Conservation (phyloP, 352 stramenopile species). For the Pythium scleroteichum region DNA sequence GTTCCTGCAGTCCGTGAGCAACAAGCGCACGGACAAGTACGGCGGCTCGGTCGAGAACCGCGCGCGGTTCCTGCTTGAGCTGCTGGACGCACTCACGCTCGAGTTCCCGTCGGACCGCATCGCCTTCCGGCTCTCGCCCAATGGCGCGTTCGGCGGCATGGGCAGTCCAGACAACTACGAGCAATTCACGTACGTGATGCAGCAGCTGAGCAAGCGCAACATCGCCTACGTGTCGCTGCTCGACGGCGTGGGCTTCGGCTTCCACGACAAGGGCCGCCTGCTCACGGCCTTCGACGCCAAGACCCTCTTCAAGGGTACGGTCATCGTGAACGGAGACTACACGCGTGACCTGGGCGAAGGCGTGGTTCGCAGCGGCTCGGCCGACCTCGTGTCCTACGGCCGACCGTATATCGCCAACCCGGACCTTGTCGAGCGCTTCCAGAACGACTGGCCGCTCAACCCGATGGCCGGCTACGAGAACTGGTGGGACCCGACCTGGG, state of each 20-base stretch:
- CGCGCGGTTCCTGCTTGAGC: constrained; percentile 25
- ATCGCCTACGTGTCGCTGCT: constrained; percentile 32
- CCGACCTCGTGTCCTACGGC: constrained; percentile 31
- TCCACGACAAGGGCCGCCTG: constrained; percentile 15
- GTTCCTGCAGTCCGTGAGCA: constrained; percentile 1
- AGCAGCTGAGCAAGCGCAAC: constrained; percentile 28
- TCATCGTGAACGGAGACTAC: constrained; percentile 34
- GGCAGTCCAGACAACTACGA: constrained; percentile 14
- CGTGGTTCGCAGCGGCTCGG: constrained; percentile 27
- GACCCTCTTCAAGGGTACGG: constrained; percentile 31
- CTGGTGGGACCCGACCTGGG: constrained; percentile 9
- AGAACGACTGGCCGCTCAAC: constrained; percentile 5
- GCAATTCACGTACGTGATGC: constrained; percentile 5
- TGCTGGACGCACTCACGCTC: constrained; percentile 41
- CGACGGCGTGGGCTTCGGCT: constrained; percentile 28
- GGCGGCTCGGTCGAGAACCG: constrained; percentile 1
- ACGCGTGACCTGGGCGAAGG: constrained; percentile 21
- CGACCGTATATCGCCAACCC: constrained; percentile 16
- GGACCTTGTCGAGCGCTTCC: constrained; percentile 13
- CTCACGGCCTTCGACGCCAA: constrained; percentile 22
- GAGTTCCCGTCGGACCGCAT: constrained; percentile 17
- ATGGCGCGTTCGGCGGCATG: constrained; percentile 23
- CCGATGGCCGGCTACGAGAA: constrained; percentile 1
- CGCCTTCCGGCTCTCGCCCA: constrained; percentile 21
- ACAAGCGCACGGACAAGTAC: constrained; percentile 4